Evolutionary conservation across 2,329 filamentous ascomycete species (phyloP), one percentile per base, ranked within the genome.

Genomic region (Apiospora koreana): DNA sequence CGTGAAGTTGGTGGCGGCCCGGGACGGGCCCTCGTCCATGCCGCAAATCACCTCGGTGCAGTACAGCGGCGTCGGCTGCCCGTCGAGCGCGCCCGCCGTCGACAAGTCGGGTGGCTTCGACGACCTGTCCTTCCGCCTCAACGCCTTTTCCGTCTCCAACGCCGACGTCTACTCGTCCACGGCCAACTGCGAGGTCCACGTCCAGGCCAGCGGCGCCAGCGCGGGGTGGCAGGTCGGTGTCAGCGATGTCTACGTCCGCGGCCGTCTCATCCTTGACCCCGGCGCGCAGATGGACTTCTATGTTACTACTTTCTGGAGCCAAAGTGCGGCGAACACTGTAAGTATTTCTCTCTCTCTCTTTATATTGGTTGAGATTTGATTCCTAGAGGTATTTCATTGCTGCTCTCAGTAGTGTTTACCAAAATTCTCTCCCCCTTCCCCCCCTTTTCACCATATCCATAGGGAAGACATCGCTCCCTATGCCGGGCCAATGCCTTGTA

Each of bases 201-300:
- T 82, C 58, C 76, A 79, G 71, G 73, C 75, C 41, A 67, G 73
- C 5, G 79, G 80, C 28, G 75, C 76, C 50, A 69, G 73, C 46
- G 70, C 78, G 3, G 81, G 81, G 8, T 83, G 81, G 81, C 81
- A 83, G 77, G 76, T 82, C 50, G 78, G 79, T 48, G 72, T 83
- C 68, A 73, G 75, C 46, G 76, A 78, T 65, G 80, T 80, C 28
- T 73, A 69, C 25, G 77, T 82, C 58, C 73, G 72, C 35, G 81
- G 81, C 14, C 79, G 78, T 69, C 73, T 80, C 25, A 73, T 76
- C 1, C 77, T 83, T 8, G 74, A 76, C 45, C 77, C 81, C 0
- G 80, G 80, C 41, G 78, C 80, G 0, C 62, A 70, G 18, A 69
- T 83, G 38, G 77, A 79, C 18, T 80, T 79, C 70, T 82, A 75